Evolutionary conservation across 2,329 filamentous ascomycete genomes (phyloP).

Genomic region (Calonectria montana): DNA sequence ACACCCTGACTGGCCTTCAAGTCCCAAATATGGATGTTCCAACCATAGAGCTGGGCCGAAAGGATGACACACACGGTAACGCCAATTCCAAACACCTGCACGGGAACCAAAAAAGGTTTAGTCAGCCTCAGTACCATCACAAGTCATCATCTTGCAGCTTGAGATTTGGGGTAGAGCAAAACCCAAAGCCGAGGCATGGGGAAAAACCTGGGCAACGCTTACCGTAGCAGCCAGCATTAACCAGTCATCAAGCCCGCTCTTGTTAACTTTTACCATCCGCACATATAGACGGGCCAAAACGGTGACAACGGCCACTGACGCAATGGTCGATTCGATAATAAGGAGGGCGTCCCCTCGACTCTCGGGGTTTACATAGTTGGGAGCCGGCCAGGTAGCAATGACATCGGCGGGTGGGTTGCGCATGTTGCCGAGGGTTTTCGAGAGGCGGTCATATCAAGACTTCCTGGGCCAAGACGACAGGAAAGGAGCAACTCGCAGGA

Average conservation of each 20-base stretch:
- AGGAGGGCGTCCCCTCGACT: slow-evolving; percentile 51
- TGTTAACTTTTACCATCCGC: slow-evolving; percentile 47
- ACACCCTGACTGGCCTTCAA: slow-evolving; percentile 41
- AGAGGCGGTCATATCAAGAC: slow-evolving; percentile 6
- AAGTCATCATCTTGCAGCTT: neutral
- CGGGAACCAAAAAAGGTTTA: neutral
- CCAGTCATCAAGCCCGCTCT: slow-evolving; percentile 53
- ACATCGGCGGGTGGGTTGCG: slow-evolving; percentile 51
- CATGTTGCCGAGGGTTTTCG: slow-evolving; percentile 40
- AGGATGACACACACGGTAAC: slow-evolving; percentile 51
- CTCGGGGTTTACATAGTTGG: slow-evolving; percentile 52
- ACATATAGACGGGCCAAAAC: slow-evolving; percentile 53
- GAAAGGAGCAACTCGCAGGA: slow-evolving; percentile 49
- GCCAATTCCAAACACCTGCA: slow-evolving; percentile 48
- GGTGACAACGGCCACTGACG: slow-evolving; percentile 48
- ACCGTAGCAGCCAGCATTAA: slow-evolving; percentile 54
- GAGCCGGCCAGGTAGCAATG: slow-evolving; percentile 50
- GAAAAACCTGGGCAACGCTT: slow-evolving; percentile 20
- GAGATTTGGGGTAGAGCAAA: neutral
- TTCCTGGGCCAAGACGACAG: slow-evolving; percentile 13
- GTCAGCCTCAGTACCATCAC: slow-evolving; percentile 19
- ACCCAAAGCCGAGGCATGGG: slow-evolving; percentile 20
- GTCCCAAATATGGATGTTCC: slow-evolving; percentile 54
- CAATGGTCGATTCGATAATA: slow-evolving; percentile 50
- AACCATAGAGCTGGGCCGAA: slow-evolving; percentile 50